Evolutionary conservation across 2,329 filamentous ascomycete species (phyloP), one percentile per base, ranked within the genome.

Genomic region (Diplodia scrobiculata): DNA sequence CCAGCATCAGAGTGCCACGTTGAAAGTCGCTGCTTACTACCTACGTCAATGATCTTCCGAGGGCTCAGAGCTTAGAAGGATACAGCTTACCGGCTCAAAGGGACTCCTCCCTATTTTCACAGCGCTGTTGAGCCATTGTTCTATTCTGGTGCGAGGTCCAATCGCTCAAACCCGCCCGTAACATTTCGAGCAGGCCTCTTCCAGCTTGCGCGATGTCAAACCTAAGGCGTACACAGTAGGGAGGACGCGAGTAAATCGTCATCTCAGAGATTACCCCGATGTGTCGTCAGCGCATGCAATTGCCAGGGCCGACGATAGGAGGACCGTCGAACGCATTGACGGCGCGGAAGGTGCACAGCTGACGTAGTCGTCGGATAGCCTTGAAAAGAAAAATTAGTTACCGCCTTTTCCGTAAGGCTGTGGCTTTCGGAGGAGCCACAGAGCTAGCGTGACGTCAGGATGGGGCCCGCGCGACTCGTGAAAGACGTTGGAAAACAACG

Each of bases 381-480:
- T 62, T 32, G 38, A 48, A 48, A 14, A 29, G 27, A 32, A 19
- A 45, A 9, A 19, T 3, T 13, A 17, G 19, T 27, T 36, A 25
- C 41, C 48, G 58, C 58, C 58, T 50, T 62, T 41, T 27, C 25
- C 19, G 14, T 51, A 62, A 29, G 58, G 58, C 45, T 62, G 58
- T 29, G 27, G 21, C 9, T 50, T 13, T 17, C 25, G 45, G 41
- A 19, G 19, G 19, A 36, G 21, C 21, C 2, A 25, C 21, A 25
- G 21, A 25, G 27, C 9, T 17, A 17, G 27, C 14, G 13, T 62
- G 58, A 62, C 58, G 45, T 62, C 58, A 62, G 58, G 27, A 36
- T 47, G 41, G 58, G 19, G 45, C 17, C 38, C 10, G 38, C 54
- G 19, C 54, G 36, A 47, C 27, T 50, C 58, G 27, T 14, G 4